Base-by-base conservation (phyloP, 352 stramenopile genomes). In the Globisporangium echinulatum region DNA sequence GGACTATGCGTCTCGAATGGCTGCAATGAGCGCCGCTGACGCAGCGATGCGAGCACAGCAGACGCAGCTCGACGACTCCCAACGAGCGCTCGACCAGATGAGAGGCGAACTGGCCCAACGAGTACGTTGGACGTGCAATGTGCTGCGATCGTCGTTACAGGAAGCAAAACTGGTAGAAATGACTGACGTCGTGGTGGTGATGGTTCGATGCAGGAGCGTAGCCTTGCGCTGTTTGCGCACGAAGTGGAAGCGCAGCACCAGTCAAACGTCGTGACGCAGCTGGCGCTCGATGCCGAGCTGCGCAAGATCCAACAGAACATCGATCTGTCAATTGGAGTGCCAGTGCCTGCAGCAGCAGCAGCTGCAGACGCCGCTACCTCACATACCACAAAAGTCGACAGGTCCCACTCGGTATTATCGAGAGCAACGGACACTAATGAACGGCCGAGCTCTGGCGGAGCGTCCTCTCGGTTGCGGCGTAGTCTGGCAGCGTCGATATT, bases 171-270 rank as follows among this genome's bases (percentile, higher is more conserved):
- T 10, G 8, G 1, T 52, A 38, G 49, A 39, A 19, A n/a, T n/a
- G n/a, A n/a, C n/a, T n/a, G n/a, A n/a, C n/a, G n/a, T n/a, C n/a
- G n/a, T n/a, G n/a, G n/a, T n/a, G n/a, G n/a, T n/a, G n/a, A n/a
- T n/a, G n/a, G n/a, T n/a, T n/a, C n/a, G n/a, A n/a, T n/a, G n/a
- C 44, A 74, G 63, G 63, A 74, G 44, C 43, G 43, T 10, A 69
- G 56, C 9, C 52, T 74, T 25, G 14, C 36, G 10, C 6, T 69
- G 7, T 71, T 76, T 52, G 69, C 61, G 0, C 49, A 64, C 2
- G 69, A 76, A 17, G 69, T 76, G 15, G 69, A 76, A 40, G 36
- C 46, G 0, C 66, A 76, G 55, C 63, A 71, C 56, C 66, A 67
- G 53, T 54, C 25, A 5, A 74, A 74, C 33, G 36, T 54, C 11